phyloP scores from a whole-genome alignment of 163 green algal species.

The Chlamydomonas reinhardtii region DNA sequence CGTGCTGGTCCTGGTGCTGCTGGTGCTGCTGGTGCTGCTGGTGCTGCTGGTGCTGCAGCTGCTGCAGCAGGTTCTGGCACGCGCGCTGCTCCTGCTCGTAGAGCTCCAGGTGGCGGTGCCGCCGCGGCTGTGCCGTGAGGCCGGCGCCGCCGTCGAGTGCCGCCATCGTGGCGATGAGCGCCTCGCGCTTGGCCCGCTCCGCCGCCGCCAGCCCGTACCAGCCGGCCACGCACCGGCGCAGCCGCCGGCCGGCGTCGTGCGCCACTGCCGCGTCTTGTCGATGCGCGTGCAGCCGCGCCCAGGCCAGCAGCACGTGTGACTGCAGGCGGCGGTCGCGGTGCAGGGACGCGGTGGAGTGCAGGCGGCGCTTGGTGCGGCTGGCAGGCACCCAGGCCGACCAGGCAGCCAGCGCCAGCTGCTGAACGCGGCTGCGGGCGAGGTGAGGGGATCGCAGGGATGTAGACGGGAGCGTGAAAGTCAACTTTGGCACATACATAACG shows the following conservation, averaged over 20 bases:
- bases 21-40: no score
- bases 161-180: neutral
- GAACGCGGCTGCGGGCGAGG: constrained; percentile 10
- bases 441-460: no score
- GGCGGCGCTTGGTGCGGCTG: neutral
- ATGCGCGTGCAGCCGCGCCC: no score
- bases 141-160: neutral
- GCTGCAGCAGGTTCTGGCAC: neutral
- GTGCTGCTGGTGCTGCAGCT: neutral
- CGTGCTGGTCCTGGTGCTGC: neutral
- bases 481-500: no score
- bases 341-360: neutral
- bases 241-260: neutral
- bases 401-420: neutral
- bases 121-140: neutral
- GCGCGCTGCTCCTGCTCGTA: neutral
- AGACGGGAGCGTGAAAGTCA: no score
- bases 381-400: neutral
- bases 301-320: neutral
- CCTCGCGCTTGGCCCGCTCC: neutral
- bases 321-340: neutral
- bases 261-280: neutral
- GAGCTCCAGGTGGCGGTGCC: neutral
- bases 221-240: neutral
- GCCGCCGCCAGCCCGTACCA: neutral